These are phyloP conservation scores for Kuraishia capsulata DNA, from an alignment of 805 yeast genomes.

Conservation along the genomic window DNA sequence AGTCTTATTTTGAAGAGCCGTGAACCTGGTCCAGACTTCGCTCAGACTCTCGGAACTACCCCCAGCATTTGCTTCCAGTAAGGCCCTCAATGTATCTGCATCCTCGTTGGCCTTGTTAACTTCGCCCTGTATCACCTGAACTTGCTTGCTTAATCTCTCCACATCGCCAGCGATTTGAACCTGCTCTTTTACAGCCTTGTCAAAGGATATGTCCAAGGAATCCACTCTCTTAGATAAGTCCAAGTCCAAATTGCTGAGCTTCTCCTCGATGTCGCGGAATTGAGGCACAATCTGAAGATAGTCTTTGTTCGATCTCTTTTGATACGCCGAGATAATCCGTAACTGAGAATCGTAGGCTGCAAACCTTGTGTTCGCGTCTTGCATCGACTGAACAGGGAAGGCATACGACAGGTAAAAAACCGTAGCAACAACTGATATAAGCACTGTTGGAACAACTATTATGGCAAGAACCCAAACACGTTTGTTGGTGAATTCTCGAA, in stretches of 20 bases:
- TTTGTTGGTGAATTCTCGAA: too few species aligned
- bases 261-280: background rate
- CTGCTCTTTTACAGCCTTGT: background rate
- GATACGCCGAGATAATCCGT: background rate
- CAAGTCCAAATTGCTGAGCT: background rate
- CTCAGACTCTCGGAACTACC: background rate
- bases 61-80: background rate
- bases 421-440: background rate
- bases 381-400: background rate
- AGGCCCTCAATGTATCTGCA: background rate
- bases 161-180: background rate
- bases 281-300: background rate
- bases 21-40: background rate
- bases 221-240: background rate
- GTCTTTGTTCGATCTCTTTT: background rate
- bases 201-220: background rate
- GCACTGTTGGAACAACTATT: background rate
- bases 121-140: background rate
- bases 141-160: background rate
- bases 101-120: background rate
- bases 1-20: background rate
- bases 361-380: background rate
- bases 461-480: background rate
- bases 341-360: background rate
- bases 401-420: background rate